Conservation (phyloP, 2,329 filamentous ascomycete species). For the Claviceps paspali region DNA sequence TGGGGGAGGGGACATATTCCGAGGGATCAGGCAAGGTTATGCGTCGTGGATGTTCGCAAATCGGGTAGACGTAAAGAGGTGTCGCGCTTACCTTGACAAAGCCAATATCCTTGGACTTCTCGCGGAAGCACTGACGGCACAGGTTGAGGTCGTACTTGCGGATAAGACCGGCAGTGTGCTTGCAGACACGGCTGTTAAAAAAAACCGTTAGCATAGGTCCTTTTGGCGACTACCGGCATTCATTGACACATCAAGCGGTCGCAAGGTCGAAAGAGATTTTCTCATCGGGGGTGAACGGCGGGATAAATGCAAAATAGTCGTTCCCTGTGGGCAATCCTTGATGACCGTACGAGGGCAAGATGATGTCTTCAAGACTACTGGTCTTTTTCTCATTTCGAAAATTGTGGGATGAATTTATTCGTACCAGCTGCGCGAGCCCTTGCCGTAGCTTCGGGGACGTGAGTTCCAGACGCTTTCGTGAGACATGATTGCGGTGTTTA, state of each 20-base stretch:
- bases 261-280: background rate
- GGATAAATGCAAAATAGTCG: too few relatives aligned
- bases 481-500: slow-evolving; percentile 37
- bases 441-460: slow-evolving; percentile 92
- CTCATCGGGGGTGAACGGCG: too few relatives aligned
- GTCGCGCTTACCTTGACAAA: slow-evolving; percentile 48
- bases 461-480: slow-evolving; percentile 99
- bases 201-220: background rate
- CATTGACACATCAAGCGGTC: background rate
- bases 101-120: slow-evolving; percentile 58
- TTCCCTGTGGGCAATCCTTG: background rate
- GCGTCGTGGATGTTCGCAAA: background rate
- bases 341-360: slow-evolving; percentile 1
- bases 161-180: slow-evolving; percentile 97
- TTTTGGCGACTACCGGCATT: background rate
- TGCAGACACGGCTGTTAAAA: slow-evolving; percentile 47
- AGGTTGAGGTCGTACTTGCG: slow-evolving; percentile 97
- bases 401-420: too few relatives aligned
- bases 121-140: slow-evolving; percentile 67
- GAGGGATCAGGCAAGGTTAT: too few relatives aligned
- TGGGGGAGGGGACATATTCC: too few relatives aligned
- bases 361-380: background rate
- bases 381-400: too few relatives aligned
- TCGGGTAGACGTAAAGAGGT: background rate
- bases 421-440: slow-evolving; percentile 89